Evolutionary conservation across 192 early-diverging fungal genomes (phyloP).

Genomic region (Coemansia sp.): DNA sequence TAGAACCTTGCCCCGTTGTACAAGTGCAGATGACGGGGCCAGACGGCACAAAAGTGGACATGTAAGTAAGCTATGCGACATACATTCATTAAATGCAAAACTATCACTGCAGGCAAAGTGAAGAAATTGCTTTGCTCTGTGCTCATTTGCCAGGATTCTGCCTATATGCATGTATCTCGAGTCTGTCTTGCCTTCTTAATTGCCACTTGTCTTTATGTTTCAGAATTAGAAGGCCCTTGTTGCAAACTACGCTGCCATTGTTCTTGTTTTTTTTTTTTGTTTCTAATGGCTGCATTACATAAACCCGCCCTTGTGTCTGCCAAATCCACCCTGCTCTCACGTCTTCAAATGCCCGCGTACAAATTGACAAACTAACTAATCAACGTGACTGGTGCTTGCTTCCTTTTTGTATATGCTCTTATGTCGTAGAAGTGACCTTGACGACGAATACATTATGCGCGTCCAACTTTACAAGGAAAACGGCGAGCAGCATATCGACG

Average conservation of each 20-base stretch:
- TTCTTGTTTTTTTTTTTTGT: neutral
- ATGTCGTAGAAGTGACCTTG: neutral
- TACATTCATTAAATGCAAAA: neutral
- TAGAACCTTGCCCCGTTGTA: conserved; percentile 49
- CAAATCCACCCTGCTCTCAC: neutral
- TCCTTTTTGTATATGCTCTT: neutral
- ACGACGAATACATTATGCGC: neutral
- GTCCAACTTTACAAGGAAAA: neutral
- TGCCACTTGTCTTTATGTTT: neutral
- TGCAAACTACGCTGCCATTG: neutral
- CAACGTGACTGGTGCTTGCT: neutral
- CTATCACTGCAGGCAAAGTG: neutral
- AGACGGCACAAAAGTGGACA: conserved; percentile 30
- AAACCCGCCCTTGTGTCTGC: neutral
- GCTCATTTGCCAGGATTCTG: neutral
- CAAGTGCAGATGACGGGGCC: conserved; percentile 19
- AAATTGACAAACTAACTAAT: neutral
- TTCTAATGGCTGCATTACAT: neutral
- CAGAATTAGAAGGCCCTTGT: neutral
- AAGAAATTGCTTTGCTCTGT: neutral
- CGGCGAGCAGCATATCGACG: neutral
- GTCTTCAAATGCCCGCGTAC: neutral
- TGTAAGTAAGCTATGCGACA: conserved; percentile 30
- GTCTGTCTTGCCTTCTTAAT: neutral
- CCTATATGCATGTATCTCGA: neutral